Conservation (phyloP, 441 rosid species). For the Breynia disticha region DNA sequence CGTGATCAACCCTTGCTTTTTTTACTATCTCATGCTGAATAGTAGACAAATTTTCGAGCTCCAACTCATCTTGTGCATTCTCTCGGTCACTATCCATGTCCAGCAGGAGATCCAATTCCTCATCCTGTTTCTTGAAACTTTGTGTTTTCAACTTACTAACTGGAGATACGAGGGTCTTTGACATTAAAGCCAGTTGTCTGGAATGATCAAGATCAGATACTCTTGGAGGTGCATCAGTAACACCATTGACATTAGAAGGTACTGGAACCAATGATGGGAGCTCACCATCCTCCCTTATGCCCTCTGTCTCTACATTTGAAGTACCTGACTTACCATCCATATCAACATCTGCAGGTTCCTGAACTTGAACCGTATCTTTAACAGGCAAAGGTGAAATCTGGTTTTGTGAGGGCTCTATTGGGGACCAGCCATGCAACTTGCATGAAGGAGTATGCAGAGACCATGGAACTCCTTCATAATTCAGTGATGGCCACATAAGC, state of each 20-base stretch:
- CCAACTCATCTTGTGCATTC: slow-evolving; percentile 37
- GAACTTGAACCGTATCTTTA: slow-evolving; percentile 32
- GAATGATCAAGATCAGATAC: slow-evolving; percentile 44
- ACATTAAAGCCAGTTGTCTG: slow-evolving; percentile 66
- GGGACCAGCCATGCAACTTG: slow-evolving; percentile 63
- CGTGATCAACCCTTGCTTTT: slow-evolving; percentile 61
- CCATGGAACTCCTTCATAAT: slow-evolving; percentile 71
- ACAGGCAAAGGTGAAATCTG: slow-evolving; percentile 32
- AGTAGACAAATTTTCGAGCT: slow-evolving; percentile 30
- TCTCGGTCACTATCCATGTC: slow-evolving; percentile 75
- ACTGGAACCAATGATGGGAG: slow-evolving; percentile 64
- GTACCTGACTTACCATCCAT: slow-evolving; percentile 41
- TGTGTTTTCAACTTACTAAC: slow-evolving; percentile 42
- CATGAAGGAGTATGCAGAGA: slow-evolving; percentile 56
- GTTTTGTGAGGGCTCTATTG: slow-evolving; percentile 32
- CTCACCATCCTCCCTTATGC: slow-evolving; percentile 84
- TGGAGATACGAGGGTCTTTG: slow-evolving; percentile 69
- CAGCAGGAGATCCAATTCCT: slow-evolving; percentile 59
- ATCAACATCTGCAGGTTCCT: slow-evolving; percentile 54
- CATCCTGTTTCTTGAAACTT: slow-evolving; percentile 65
- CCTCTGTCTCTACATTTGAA: slow-evolving; percentile 57
- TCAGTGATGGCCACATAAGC: slow-evolving; percentile 66
- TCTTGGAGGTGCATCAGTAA: slow-evolving; percentile 31
- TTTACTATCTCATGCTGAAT: slow-evolving; percentile 27
- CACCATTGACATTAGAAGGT: slow-evolving; percentile 34